Evolutionary conservation across 345 rosid species (phyloP).

Genomic region (Anastatica hierochuntica): DNA sequence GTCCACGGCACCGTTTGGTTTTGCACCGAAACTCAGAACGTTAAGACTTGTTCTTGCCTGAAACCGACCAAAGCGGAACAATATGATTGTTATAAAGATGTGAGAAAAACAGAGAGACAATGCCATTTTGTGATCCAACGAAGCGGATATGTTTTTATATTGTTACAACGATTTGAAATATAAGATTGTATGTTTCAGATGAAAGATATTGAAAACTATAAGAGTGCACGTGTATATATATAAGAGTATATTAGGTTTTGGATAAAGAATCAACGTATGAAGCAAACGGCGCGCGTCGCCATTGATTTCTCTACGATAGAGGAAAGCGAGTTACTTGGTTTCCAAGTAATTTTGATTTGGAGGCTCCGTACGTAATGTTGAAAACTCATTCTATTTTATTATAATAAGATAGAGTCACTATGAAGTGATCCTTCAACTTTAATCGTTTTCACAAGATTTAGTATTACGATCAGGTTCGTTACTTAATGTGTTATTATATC

Average conservation of each 20-base stretch:
- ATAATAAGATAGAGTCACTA: conserved; percentile 9
- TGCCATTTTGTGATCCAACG: conserved; percentile 3
- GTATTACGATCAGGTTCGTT: no score
- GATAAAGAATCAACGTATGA: conserved; percentile 22
- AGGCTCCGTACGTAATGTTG: conserved; percentile 24
- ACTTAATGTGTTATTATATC: no score
- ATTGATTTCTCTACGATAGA: conserved; percentile 7
- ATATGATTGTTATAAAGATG: neutral
- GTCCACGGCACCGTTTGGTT: conserved; percentile 32
- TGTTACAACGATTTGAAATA: neutral
- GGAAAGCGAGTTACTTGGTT: conserved; percentile 13
- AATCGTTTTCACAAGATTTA: neutral
- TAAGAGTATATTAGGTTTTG: conserved; percentile 1
- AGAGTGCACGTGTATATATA: conserved; percentile 10
- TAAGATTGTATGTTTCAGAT: neutral
- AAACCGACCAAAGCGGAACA: neutral
- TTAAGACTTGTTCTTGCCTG: conserved; percentile 27
- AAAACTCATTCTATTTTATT: conserved; percentile 2
- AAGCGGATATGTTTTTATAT: neutral
- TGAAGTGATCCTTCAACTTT: conserved; percentile 24
- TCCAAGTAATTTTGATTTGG: conserved; percentile 7
- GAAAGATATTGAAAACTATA: neutral
- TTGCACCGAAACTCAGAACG: conserved; percentile 36
- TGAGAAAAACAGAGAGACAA: conserved; percentile 6
- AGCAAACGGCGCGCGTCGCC: conserved; percentile 27